These are phyloP conservation scores for Boletus speciosus DNA, from an alignment of 768 basidiomycete species.

Conservation along the genomic window DNA sequence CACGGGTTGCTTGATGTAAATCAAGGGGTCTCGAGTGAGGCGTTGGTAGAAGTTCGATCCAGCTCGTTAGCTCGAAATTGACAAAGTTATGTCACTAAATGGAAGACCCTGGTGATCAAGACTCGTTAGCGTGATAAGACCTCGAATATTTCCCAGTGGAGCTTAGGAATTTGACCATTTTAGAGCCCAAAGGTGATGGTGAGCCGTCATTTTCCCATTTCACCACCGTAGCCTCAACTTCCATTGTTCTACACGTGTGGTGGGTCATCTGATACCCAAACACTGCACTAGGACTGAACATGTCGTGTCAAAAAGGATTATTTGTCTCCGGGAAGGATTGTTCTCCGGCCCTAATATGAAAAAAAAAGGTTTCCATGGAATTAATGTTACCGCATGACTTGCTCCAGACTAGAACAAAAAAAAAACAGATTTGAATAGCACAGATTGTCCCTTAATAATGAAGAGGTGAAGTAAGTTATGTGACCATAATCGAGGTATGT, in stretches of 20 bases:
- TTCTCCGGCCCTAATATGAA: conserved; percentile 26
- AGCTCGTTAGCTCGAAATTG: conserved; percentile 16
- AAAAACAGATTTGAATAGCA: conserved; percentile 16
- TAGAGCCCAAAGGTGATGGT: conserved; percentile 14
- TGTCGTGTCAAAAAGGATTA: conserved; percentile 16
- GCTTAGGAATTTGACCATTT: conserved; percentile 23
- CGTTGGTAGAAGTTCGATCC: not conserved
- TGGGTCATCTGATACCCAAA: conserved; percentile 25
- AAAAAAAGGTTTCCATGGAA: conserved; percentile 30
- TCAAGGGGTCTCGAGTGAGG: conserved; percentile 15
- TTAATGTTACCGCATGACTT: conserved; percentile 18
- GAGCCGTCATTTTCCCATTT: conserved; percentile 22
- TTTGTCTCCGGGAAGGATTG: conserved; percentile 25
- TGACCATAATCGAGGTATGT: conserved; percentile 25
- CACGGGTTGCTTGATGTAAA: conserved; percentile 16
- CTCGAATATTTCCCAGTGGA: conserved; percentile 21
- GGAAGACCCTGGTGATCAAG: conserved; percentile 31
- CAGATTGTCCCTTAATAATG: conserved; percentile 31
- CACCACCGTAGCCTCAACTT: conserved; percentile 24
- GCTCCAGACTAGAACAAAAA: conserved; percentile 26
- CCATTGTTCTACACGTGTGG: conserved; percentile 32
- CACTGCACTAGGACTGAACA: conserved; percentile 18
- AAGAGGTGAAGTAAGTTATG: conserved; percentile 21
- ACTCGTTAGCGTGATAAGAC: conserved; percentile 19
- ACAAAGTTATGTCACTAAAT: conserved; percentile 23